Conservation (phyloP, 2,329 filamentous ascomycete species). For the Paradendryphiella salina region DNA sequence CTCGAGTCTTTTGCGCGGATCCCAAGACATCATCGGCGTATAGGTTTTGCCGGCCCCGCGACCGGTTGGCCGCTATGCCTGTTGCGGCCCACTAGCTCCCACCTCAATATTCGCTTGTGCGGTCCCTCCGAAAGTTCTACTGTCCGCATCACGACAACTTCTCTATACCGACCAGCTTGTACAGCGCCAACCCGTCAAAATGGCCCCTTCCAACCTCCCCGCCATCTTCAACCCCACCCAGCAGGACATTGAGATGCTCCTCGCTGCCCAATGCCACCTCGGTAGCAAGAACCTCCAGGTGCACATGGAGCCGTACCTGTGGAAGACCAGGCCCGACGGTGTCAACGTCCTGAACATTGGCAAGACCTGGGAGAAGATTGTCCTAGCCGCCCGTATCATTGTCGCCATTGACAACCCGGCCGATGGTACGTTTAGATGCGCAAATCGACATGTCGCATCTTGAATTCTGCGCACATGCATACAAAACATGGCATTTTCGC, state of each 20-base stretch:
- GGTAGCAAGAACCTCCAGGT: conserved; percentile 99
- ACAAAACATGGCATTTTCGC: conserved; percentile 4
- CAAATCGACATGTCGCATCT: conserved; percentile 8
- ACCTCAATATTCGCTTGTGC: conserved; percentile 19
- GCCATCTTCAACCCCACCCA: conserved; percentile 94
- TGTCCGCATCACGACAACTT: conserved; percentile 32
- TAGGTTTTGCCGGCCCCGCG: conserved; percentile 15
- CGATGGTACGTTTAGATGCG: conserved; percentile 67
- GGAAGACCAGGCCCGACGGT: conserved; percentile 98
- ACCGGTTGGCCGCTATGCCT: conserved; percentile 8
- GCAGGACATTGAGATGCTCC: conserved; percentile 99
- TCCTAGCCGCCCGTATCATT: conserved; percentile 98
- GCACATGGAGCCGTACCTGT: conserved; percentile 99
- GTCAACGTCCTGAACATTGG: conserved; percentile 99
- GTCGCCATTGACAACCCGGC: conserved; percentile 98
- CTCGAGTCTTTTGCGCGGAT: conserved; percentile 26
- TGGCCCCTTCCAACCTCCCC: conserved; percentile 94
- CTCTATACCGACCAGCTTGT: conserved; percentile 28
- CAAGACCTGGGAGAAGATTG: conserved; percentile 99
- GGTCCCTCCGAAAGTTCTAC: conserved; percentile 25
- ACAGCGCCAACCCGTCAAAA: conserved; percentile 61
- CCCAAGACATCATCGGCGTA: background rate
- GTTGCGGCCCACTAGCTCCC: conserved; percentile 18
- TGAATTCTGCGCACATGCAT: conserved; percentile 3
- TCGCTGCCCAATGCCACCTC: conserved; percentile 93